Conservation (phyloP, 345 rosid genomes). For the Camelina neglecta region DNA sequence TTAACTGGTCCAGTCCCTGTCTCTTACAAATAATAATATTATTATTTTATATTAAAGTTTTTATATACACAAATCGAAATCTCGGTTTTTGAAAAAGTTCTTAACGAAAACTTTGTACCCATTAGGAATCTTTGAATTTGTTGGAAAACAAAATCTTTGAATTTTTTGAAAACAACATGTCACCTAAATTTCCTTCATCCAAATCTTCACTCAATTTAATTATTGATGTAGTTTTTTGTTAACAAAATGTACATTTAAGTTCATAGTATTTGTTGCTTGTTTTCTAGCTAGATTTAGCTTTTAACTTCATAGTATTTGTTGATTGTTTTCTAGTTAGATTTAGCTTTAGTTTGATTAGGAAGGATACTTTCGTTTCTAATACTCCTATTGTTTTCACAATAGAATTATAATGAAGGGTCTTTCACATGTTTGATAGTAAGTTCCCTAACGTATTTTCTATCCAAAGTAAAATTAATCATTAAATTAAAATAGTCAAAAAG, state of each 20-base stretch:
- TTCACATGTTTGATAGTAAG: neutral
- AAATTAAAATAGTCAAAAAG: constrained; percentile 2
- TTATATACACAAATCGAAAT: constrained; percentile 36
- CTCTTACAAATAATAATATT: neutral
- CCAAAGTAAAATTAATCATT: neutral
- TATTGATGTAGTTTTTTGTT: neutral
- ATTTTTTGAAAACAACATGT: constrained; percentile 28
- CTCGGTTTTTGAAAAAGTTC: constrained; percentile 42
- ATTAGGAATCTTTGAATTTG: constrained; percentile 41
- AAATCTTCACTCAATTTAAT: neutral
- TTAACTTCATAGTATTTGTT: neutral
- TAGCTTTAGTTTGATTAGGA: neutral
- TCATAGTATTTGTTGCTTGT: neutral
- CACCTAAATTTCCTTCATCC: constrained; percentile 6
- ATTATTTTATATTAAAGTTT: neutral
- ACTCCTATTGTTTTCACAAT: neutral
- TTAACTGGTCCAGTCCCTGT: constrained; percentile 45
- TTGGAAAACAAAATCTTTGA: constrained; percentile 24
- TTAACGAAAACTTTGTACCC: constrained; percentile 15
- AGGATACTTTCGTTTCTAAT: no score
- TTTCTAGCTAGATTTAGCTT: neutral
- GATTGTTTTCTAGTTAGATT: neutral
- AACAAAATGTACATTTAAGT: neutral
- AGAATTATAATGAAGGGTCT: neutral
- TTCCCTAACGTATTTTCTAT: neutral